Conservation (phyloP, 441 rosid genomes). For the Raphanus hybrid region DNA sequence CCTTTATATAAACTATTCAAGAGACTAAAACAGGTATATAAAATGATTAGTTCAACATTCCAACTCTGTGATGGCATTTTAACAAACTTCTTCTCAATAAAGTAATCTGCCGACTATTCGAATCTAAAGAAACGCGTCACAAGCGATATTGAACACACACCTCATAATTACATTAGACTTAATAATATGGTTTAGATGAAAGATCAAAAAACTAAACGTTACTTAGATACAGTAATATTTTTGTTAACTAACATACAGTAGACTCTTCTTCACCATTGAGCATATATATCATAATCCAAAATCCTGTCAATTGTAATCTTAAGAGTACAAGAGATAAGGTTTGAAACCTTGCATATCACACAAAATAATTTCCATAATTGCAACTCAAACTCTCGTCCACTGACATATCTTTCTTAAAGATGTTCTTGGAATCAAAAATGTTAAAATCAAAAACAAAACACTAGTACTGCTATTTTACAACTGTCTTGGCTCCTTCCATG, state of each 20-base stretch:
- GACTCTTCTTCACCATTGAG: constrained; percentile 2
- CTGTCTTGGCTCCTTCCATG: constrained; percentile 7
- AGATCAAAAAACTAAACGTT: not conserved
- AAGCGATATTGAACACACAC: not conserved
- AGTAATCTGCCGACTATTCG: not conserved
- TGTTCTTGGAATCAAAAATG: not conserved
- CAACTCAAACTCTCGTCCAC: constrained; percentile 8
- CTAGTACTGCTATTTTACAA: not conserved
- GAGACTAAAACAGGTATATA: not conserved
- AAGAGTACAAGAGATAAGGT: not conserved
- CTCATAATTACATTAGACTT: not conserved
- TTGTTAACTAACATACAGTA: not conserved
- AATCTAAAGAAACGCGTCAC: constrained; percentile 4
- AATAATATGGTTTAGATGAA: not conserved
- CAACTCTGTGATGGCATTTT: not conserved
- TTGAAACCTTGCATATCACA: constrained; percentile 8
- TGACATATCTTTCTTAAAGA: not conserved
- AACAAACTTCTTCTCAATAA: not conserved
- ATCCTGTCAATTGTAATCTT: not conserved
- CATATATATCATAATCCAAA: not conserved
- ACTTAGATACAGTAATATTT: not conserved
- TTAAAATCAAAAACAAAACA: not conserved
- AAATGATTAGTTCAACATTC: not conserved
- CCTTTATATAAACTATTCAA: not conserved
- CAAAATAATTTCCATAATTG: not conserved